Base-by-base conservation (phyloP, 305 asterid species). In the Ilex paraguariensis region DNA sequence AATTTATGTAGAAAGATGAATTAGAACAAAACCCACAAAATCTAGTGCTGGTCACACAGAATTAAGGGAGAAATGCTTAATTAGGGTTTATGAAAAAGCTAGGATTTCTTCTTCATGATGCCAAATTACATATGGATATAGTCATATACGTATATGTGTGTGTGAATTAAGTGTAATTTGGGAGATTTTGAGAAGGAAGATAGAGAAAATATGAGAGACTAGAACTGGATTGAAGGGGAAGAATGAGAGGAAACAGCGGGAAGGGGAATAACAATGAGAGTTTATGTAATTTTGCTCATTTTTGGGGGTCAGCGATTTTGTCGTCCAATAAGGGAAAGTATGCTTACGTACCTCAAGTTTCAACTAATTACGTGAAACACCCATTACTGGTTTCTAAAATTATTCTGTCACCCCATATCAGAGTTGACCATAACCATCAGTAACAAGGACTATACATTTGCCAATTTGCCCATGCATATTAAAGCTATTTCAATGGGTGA, bases 11-110 rank as follows among this genome's bases (percentile, higher is more conserved):
- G 5, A n/a, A 36, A 36, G 42, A 36, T 8, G 42, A 36, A 21
- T 21, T 21, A 21, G 28, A 21, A 21, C 1, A 1, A 1, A 21
- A 21, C 2, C 28, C 28, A 21, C 28, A 21, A 21, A 21, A 21
- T 21, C 28, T 21, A 21, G 28, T 21, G 42, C 42, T 5, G 9
- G 1, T 36, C 6, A 49, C 11, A 12, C 15, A 49, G 53, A 49
- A 49, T 49, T 49, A n/a, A 49, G 6, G 15, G 53, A n/a, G 5
- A n/a, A 49, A 12, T n/a, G 11, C 13, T 49, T 54, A 66, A 70
- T 59, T 67, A 70, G 80, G 86, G 78, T 68, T 78, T 77, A 55
- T 51, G 12, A 62, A 65, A 21, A 42, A 62, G 64, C 75, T 74
- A 80, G 72, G 77, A 83, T 66, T 67, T 71, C 67, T 71, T 64